Base-by-base conservation (phyloP, 176 grass and related monocot genomes). In the Saccharum officinarum region DNA sequence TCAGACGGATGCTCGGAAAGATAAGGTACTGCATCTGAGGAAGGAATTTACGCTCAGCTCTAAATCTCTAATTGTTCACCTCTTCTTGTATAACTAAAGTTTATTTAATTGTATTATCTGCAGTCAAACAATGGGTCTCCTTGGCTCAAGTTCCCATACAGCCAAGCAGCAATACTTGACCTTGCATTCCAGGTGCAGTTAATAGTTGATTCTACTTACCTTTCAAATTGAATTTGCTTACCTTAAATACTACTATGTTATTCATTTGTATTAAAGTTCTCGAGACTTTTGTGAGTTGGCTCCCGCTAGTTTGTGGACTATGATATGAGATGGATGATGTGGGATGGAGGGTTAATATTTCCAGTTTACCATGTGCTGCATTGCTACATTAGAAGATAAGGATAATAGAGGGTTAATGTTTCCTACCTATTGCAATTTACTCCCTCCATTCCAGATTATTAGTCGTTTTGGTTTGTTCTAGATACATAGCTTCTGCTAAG, bases 101-200 rank as follows among this genome's bases (percentile, higher is more conserved):
- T 16, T 44, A 57, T 81, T 22, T 44, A 66, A 86, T 62, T 57
- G 15, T 73, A 71, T 81, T 83, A 66, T 40, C 36, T 92, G 75
- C 91, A 98, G 96, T 90, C 90, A 7, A 90, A 95, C 74, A 78
- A 76, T 30, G 89, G 89, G 36, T 93, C 91, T 82, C 91, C 94
- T 83, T 95, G 95, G 74, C 89, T 98, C 79, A 98, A 98, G 80
- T 98, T 98, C 82, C 87, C 87, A 3, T 95, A 91, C 81, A 92
- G 86, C 87, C 93, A 98, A 89, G 82, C 92, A 74, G 87, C 83
- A 78, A 73, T 98, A 81, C 75, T 98, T 31, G 96, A 98, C 84
- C 84, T 98, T 84, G 89, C 91, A 66, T 90, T 98, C 78, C 89
- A 93, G 93, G 96, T 95, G 87, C 30, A 41, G 12, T 61, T 31